Conservation (phyloP, 2,329 filamentous ascomycete species). For the Clonostachys rhizophaga region DNA sequence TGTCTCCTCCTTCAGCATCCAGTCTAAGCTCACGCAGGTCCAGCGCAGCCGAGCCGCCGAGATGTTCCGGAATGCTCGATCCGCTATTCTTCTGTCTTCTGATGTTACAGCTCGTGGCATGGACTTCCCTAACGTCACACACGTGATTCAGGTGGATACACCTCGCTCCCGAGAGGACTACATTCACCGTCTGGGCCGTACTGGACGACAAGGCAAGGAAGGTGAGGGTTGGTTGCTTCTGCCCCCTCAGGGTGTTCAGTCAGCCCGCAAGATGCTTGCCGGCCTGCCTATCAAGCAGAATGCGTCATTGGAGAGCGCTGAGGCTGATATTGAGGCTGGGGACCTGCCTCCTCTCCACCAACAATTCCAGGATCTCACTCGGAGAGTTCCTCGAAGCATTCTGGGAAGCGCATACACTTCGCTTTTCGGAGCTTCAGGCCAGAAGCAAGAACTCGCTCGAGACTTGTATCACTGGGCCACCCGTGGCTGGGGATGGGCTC, state of each 20-base stretch:
- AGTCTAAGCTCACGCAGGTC: constrained; percentile 70
- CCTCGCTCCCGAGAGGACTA: constrained; percentile 66
- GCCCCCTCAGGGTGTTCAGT: constrained; percentile 43
- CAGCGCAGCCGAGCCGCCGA: constrained; percentile 68
- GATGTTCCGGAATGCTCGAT: constrained; percentile 59
- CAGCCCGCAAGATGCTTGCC: constrained; percentile 44
- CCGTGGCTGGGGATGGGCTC: constrained; percentile 44
- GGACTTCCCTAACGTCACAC: constrained; percentile 78
- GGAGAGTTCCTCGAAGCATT: constrained; percentile 24
- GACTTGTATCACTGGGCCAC: constrained; percentile 49
- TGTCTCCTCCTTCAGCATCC: constrained; percentile 54
- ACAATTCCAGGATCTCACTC: constrained; percentile 34
- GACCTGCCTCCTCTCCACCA: constrained; percentile 39
- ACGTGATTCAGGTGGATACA: constrained; percentile 69
- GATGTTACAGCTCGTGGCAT: constrained; percentile 80
- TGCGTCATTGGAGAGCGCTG: constrained; percentile 42
- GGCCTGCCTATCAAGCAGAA: constrained; percentile 58
- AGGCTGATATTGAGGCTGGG: constrained; percentile 44
- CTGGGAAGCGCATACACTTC: constrained; percentile 46
- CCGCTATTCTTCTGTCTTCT: constrained; percentile 68
- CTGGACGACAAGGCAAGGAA: constrained; percentile 68
- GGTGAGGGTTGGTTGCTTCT: constrained; percentile 69
- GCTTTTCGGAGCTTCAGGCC: constrained; percentile 45
- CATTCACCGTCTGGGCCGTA: constrained; percentile 74
- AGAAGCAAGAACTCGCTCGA: constrained; percentile 33